phyloP scores from a whole-genome alignment of 1,284 basidiomycete species.

The Melampsora abietis-canadensis region DNA sequence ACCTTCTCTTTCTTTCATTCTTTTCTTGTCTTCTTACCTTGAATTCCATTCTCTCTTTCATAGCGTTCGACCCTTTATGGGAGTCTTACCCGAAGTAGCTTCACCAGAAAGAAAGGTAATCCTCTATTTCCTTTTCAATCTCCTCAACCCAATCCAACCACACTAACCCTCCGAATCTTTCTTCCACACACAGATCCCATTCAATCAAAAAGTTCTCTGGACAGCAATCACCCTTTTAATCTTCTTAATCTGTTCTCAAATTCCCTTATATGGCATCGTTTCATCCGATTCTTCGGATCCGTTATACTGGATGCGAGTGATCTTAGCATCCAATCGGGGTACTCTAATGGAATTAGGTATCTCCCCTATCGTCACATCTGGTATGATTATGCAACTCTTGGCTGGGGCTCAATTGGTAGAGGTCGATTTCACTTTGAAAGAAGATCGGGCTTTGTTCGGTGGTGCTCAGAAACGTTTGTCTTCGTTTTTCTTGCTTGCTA shows the following conservation, averaged over 20 bases:
- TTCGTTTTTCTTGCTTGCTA: no score
- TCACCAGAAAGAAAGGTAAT: slow-evolving; percentile 87
- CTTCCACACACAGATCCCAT: slow-evolving; percentile 67
- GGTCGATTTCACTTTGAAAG: slow-evolving; percentile 94
- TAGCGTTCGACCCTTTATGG: slow-evolving; percentile 82
- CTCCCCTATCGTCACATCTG: slow-evolving; percentile 91
- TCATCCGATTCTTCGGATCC: slow-evolving; percentile 96
- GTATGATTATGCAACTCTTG: slow-evolving; percentile 99
- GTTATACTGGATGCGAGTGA: slow-evolving; percentile 99
- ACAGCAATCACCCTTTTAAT: slow-evolving; percentile 94
- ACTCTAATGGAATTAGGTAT: slow-evolving; percentile 99
- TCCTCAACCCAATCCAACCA: background rate
- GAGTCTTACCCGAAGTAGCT: slow-evolving; percentile 82
- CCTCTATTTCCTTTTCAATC: background rate
- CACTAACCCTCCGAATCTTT: background rate
- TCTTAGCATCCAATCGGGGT: slow-evolving; percentile 94
- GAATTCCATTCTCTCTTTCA: no score
- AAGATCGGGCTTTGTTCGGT: slow-evolving; percentile 91
- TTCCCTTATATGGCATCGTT: slow-evolving; percentile 95
- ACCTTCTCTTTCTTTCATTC: no score
- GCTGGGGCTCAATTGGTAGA: slow-evolving; percentile 96
- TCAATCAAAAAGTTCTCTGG: slow-evolving; percentile 95
- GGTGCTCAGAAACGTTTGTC: slow-evolving; percentile 93
- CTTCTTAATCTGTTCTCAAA: slow-evolving; percentile 95
- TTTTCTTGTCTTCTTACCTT: no score